These are phyloP conservation scores for Phytophthora megakarya DNA, from an alignment of 352 stramenopile species.

Conservation along the genomic window DNA sequence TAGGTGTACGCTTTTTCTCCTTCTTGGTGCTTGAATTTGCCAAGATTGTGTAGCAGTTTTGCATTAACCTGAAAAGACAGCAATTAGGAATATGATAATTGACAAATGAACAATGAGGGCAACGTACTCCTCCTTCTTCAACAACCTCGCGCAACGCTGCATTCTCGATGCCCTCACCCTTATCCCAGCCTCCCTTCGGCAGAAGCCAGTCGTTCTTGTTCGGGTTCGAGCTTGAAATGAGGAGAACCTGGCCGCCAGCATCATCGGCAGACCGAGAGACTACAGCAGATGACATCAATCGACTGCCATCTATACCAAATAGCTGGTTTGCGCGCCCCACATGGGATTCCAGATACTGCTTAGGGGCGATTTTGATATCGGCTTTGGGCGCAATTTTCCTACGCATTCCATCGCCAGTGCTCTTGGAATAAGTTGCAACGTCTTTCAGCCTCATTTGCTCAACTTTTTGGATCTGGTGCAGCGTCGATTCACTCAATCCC, in stretches of 20 bases:
- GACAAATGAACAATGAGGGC: neutral
- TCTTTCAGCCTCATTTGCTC: slow-evolving; percentile 5
- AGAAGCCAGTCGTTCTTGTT: slow-evolving; percentile 20
- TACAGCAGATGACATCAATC: neutral
- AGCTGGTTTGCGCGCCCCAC: slow-evolving; percentile 1
- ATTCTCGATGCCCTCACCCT: neutral
- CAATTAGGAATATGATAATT: slow-evolving; percentile 1
- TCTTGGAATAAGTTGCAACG: neutral
- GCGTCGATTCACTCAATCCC: neutral
- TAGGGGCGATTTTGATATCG: neutral
- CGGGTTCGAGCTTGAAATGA: slow-evolving; percentile 27
- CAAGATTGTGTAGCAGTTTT: slow-evolving; percentile 3
- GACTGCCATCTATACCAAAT: neutral
- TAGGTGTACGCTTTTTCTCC: neutral
- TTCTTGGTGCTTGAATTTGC: slow-evolving; percentile 2
- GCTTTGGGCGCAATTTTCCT: neutral
- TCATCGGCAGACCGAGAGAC: neutral
- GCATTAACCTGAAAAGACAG: slow-evolving; percentile 7
- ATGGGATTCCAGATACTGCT: neutral
- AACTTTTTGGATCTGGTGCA: neutral
- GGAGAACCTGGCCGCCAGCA: slow-evolving; percentile 5
- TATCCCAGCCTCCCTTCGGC: slow-evolving; percentile 26
- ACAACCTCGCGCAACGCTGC: slow-evolving; percentile 15
- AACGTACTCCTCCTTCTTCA: slow-evolving; percentile 31
- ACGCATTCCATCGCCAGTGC: neutral